Base-by-base conservation (phyloP, 768 basidiomycete species). In the Termitomyces bulborhizus region DNA sequence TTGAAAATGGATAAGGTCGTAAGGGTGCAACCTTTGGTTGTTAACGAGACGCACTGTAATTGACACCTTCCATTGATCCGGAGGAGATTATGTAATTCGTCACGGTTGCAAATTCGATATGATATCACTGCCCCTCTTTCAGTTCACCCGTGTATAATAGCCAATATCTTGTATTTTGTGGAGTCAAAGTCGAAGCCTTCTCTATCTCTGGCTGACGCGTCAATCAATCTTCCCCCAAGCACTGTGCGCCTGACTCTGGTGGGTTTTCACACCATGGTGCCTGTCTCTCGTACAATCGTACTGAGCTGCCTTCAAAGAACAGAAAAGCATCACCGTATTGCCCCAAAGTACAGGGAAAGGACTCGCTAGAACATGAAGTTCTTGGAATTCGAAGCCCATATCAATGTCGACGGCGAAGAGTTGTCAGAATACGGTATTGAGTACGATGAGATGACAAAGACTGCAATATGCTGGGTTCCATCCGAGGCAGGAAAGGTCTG, bases 401-500 rank as follows among this genome's bases (percentile, higher is more conserved):
- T 65, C 26, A 21, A 27, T 21, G 55, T 63, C 29, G 62, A 65
- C 7, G 60, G 56, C 3, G 18, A 26, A 15, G 37, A 42, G 3
- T 43, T 60, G n/a, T 31, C 57, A 0, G 57, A 65, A 37, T 64
- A 64, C 45, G 24, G 31, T 1, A 51, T 60, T 15, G 55, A 61
- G 43, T 26, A 39, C 2, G 46, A 58, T 12, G 55, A 56, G 44
- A 48, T 46, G 18, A 11, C 9, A n/a, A 57, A 46, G 29, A 51
- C 41, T 4, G 58, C 59, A 4, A 59, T 57, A 27, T 63, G 64
- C 40, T 65, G 60, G 62, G 57, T 65, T 9, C 51, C 64, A 29
- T 65, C 62, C 5, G 59, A 62, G 51, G 53, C 61, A 32, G 62
- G 59, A 16, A 63, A 65, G 59, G 64, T 63, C 26, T n/a, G 64